phyloP scores from a whole-genome alignment of 1,139 yeast species.

The Debaryomyces fabryi region DNA sequence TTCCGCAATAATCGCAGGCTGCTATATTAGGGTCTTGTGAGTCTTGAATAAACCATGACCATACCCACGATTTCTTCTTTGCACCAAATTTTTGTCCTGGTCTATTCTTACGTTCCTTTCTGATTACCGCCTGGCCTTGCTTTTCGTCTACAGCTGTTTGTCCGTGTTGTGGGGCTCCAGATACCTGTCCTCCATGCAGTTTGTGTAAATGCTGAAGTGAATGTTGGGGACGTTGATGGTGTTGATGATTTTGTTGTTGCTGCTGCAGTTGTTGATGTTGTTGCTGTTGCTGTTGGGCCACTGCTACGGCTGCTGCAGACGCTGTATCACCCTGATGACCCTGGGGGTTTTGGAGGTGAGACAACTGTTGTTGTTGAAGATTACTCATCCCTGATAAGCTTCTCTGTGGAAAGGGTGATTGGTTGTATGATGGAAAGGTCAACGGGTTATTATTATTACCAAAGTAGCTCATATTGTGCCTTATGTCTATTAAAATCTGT shows the following conservation, averaged over 20 bases:
- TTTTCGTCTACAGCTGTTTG: constrained; percentile 9
- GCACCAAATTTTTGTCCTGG: constrained; percentile 62
- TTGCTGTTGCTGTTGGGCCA: constrained; percentile 21
- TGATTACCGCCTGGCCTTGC: constrained; percentile 12
- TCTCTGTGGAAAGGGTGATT: constrained; percentile 18
- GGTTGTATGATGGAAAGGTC: constrained; percentile 27
- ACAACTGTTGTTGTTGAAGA: constrained; percentile 15
- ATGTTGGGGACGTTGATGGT: constrained; percentile 20
- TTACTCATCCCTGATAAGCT: constrained; percentile 14
- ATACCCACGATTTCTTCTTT: constrained; percentile 62
- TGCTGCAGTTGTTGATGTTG: constrained; percentile 17
- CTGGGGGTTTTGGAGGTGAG: constrained; percentile 11
- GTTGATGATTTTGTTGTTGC: constrained; percentile 22
- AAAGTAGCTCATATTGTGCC: constrained; percentile 21
- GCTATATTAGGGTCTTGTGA: constrained; percentile 51
- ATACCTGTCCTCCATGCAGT: constrained; percentile 19
- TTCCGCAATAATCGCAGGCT: constrained; percentile 57
- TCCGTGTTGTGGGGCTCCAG: constrained; percentile 11
- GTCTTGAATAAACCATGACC: constrained; percentile 64
- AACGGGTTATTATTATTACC: constrained; percentile 19
- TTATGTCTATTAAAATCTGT: constrained; percentile 1
- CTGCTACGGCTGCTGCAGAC: constrained; percentile 17
- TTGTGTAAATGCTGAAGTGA: constrained; percentile 16
- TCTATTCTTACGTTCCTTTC: constrained; percentile 38
- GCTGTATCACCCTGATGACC: constrained; percentile 13